phyloP scores from a whole-genome alignment of 2,329 filamentous ascomycete species.

The Phaeoacremonium minimum region DNA sequence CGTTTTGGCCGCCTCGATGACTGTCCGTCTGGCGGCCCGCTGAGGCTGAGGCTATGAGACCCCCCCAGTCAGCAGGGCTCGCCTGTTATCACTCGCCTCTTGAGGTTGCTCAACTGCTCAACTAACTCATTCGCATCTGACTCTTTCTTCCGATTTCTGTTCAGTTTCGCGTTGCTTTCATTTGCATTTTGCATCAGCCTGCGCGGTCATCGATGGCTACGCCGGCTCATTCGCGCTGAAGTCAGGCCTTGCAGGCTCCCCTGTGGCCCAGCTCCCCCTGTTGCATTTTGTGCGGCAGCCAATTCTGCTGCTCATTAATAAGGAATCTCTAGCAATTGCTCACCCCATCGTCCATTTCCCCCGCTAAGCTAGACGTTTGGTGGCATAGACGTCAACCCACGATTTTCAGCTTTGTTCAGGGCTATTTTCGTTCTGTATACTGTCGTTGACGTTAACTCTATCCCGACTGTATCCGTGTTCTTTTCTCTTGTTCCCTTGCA shows the following conservation, averaged over 20 bases:
- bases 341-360: neutral
- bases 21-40: slow-evolving; percentile 14
- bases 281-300: neutral
- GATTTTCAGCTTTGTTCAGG: no score
- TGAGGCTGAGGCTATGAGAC: slow-evolving; percentile 12
- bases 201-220: neutral
- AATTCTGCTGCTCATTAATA: neutral
- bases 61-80: slow-evolving; percentile 12
- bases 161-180: slow-evolving; percentile 10
- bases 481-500: slow-evolving; percentile 9
- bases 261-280: neutral
- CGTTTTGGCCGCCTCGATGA: slow-evolving; percentile 22
- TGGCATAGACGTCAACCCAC: no score
- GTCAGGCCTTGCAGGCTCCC: no score
- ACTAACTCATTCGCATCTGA: no score
- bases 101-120: no score
- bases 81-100: no score
- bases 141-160: slow-evolving; percentile 9
- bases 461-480: no score
- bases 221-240: neutral
- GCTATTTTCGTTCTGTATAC: no score
- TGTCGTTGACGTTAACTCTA: no score
- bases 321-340: neutral
- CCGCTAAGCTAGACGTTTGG: no score
- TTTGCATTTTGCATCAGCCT: slow-evolving; percentile 11